Evolutionary conservation across 2,329 filamentous ascomycete genomes (phyloP).

Genomic region (Nothophoma quercina): DNA sequence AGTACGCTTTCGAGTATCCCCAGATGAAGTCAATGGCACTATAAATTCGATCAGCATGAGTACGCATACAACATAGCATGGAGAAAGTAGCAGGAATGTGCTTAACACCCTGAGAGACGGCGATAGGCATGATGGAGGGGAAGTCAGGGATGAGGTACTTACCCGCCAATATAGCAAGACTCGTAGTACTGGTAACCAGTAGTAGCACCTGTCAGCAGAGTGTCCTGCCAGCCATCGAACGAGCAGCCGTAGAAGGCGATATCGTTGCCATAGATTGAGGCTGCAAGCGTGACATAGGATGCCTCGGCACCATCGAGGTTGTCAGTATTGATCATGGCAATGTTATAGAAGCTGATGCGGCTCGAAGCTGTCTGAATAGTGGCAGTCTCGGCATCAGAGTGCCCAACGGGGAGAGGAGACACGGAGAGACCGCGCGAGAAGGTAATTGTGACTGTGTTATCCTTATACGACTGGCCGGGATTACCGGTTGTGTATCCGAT

Average conservation of each 20-base stretch:
- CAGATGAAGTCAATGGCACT: slow-evolving; percentile 66
- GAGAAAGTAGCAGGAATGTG: not conserved
- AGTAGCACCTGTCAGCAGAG: slow-evolving; percentile 41
- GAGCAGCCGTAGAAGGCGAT: slow-evolving; percentile 65
- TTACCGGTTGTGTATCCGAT: slow-evolving; percentile 65
- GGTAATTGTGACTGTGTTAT: slow-evolving; percentile 64
- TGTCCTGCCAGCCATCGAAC: slow-evolving; percentile 65
- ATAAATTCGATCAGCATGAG: too few relatives aligned
- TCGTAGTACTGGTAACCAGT: slow-evolving; percentile 63
- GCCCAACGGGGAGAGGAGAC: slow-evolving; percentile 41
- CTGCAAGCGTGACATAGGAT: slow-evolving; percentile 57
- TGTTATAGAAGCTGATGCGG: slow-evolving; percentile 66
- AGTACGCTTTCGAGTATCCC: slow-evolving; percentile 60
- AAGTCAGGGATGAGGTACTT: not conserved
- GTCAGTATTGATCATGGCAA: slow-evolving; percentile 56
- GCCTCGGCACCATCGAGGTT: slow-evolving; percentile 53
- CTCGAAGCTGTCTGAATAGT: slow-evolving; percentile 55
- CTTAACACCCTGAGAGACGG: not conserved
- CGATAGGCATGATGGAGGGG: too few relatives aligned
- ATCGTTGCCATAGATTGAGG: slow-evolving; percentile 58
- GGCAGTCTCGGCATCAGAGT: slow-evolving; percentile 59
- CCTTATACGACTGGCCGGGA: slow-evolving; percentile 51
- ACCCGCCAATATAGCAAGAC: slow-evolving; percentile 61
- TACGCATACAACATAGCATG: too few relatives aligned
- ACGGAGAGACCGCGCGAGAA: slow-evolving; percentile 52